Evolutionary conservation across 257 asterid species (phyloP), one percentile per base, ranked within the genome.

Genomic region (Anisodus acutangulus): DNA sequence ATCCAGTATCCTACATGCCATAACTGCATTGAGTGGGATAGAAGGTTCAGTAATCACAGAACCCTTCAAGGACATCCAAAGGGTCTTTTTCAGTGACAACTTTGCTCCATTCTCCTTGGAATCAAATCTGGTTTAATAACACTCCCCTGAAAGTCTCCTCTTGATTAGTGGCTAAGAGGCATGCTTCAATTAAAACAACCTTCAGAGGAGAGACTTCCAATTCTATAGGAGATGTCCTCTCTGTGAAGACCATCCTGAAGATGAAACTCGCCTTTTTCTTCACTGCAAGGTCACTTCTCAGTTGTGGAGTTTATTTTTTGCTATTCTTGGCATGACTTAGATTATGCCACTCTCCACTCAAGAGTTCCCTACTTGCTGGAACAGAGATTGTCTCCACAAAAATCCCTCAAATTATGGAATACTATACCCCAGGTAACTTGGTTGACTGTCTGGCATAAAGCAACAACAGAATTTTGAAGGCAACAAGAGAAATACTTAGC

Each of bases 391-490:
- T 35, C 47, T 4, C 72, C 47, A 35, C 10, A 35, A 35, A 12
- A 67, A 67, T 35, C 47, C 72, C 74, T 67, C 74, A 35, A 67
- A 35, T 31, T 67, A 12, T 12, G 47, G 74, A 35, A 67, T 67
- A 67, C n/a, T 67, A 67, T 67, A 63, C 10, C 47, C 74, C 74
- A 67, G 45, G 19, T 15, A 12, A 67, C 45, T 6, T 67, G 74
- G 74, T 67, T 47, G 43, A 67, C 49, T 67, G 19, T 67, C 74
- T 67, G 49, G n/a, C 49, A 67, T 15, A 35, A 67, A 67, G 74
- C 19, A 67, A 67, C 43, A 6, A 67, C 72, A 66, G 72, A 67
- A 4, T 67, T 67, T 67, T 35, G 43, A 66, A 35, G 47, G 19
- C 74, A 67, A 13, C 49, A 12, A 17, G 5, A 67, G 47, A 67